A percentile compares a stretch with the other conserved stretches of the same genome.
Conservation (phyloP, 1,139 yeast genomes). For the Candida labiduridarum region DNA sequence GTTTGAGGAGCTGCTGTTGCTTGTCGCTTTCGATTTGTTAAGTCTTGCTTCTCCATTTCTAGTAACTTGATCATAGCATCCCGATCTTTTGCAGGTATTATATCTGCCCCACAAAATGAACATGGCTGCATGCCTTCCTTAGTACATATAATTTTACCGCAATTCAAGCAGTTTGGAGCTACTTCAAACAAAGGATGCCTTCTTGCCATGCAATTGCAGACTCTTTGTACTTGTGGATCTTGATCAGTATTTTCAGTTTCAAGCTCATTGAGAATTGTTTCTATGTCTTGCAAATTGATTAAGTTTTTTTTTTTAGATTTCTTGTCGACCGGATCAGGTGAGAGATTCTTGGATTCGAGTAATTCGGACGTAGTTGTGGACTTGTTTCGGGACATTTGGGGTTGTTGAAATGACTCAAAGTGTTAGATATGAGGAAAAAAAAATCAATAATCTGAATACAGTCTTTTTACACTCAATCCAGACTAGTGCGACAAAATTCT, state of each 20-base stretch:
- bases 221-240: slow-evolving; percentile 21
- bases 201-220: slow-evolving; percentile 82
- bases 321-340: slow-evolving; percentile 20
- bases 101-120: slow-evolving; percentile 72
- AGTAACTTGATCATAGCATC: slow-evolving; percentile 58
- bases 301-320: slow-evolving; percentile 41
- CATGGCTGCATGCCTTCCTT: slow-evolving; percentile 93
- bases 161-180: slow-evolving; percentile 90
- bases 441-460: background rate
- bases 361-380: slow-evolving; percentile 43
- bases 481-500: too few species aligned
- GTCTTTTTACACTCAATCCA: too few species aligned
- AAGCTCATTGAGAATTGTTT: slow-evolving; percentile 40
- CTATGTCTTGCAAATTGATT: slow-evolving; percentile 61
- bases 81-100: slow-evolving; percentile 63
- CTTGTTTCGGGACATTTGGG: slow-evolving; percentile 16
- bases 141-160: slow-evolving; percentile 91
- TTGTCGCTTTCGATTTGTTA: slow-evolving; percentile 14
- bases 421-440: background rate
- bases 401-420: background rate
- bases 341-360: slow-evolving; percentile 28
- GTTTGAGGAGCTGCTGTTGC: slow-evolving; percentile 19
- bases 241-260: slow-evolving; percentile 27
- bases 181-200: slow-evolving; percentile 86
- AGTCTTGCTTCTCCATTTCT: slow-evolving; percentile 43